These are phyloP conservation scores for Fusarium pininemorale DNA, from an alignment of 2,329 filamentous ascomycete genomes.

Conservation along the genomic window DNA sequence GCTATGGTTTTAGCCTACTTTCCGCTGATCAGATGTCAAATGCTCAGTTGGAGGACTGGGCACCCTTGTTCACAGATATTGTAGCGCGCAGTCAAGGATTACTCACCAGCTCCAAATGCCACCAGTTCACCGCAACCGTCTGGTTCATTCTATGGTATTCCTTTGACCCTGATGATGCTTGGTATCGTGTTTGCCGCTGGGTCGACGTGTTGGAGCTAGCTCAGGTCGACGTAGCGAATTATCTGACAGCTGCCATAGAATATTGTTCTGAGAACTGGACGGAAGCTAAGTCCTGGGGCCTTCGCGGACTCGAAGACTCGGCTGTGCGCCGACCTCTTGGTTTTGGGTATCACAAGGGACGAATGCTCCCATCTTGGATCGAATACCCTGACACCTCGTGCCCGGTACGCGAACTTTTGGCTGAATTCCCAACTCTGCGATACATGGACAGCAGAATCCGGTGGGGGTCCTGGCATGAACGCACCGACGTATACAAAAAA, in stretches of 20 bases:
- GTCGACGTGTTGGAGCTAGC: background rate
- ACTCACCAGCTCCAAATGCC: fast-evolving
- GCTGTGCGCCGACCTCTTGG: background rate
- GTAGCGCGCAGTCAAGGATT: fast-evolving
- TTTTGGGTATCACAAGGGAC: background rate
- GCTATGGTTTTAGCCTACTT: background rate
- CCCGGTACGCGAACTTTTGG: background rate
- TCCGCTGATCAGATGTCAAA: fast-evolving
- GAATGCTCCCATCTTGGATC: background rate
- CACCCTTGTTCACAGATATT: fast-evolving
- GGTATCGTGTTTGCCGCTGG: background rate
- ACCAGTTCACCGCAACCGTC: fast-evolving
- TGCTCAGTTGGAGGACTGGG: background rate
- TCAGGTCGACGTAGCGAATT: fast-evolving
- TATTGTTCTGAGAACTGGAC: fast-evolving
- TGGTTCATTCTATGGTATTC: background rate
- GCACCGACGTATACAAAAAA: no score
- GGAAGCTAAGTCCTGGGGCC: fast-evolving
- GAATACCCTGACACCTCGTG: fast-evolving
- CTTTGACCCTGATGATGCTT: background rate
- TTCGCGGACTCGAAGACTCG: fast-evolving
- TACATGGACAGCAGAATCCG: no score
- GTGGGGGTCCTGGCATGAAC: no score
- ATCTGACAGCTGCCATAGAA: fast-evolving
- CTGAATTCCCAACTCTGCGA: background rate